Conservation (phyloP, 768 basidiomycete genomes). For the Kwoniella bestiolae region DNA sequence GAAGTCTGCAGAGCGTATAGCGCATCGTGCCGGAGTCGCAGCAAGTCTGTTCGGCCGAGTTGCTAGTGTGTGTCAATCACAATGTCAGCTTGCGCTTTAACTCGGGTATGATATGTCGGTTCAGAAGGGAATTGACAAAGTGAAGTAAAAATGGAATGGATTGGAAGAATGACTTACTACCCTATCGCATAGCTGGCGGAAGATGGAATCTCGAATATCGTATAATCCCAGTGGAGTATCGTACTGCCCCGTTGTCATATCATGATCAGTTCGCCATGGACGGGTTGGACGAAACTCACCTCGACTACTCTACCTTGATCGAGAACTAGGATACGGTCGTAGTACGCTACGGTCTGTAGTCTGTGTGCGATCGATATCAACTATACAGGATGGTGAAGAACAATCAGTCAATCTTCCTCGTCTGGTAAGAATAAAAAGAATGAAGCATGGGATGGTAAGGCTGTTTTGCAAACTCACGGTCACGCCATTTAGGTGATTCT, state of each 20-base stretch:
- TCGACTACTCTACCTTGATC: conserved; percentile 52
- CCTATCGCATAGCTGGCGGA: conserved; percentile 68
- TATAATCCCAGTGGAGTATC: conserved; percentile 45
- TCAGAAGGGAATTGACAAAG: too few relatives aligned
- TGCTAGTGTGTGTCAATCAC: too few relatives aligned
- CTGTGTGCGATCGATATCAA: conserved; percentile 46
- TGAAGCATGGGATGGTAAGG: too few relatives aligned
- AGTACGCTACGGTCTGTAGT: conserved; percentile 54
- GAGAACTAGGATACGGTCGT: conserved; percentile 56
- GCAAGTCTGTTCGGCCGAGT: conserved; percentile 11
- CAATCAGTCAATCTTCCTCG: too few relatives aligned
- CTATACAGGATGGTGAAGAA: conserved; percentile 3
- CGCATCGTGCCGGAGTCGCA: conserved; percentile 16
- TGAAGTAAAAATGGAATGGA: too few relatives aligned
- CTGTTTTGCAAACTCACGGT: conserved; percentile 34
- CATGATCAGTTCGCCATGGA: neutral
- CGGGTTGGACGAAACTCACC: conserved; percentile 17
- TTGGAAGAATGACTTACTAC: conserved; percentile 21
- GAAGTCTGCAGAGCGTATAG: conserved; percentile 13
- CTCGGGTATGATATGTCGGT: too few relatives aligned
- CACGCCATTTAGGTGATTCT: conserved; percentile 62
- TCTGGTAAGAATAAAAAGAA: too few relatives aligned
- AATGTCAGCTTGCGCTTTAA: too few relatives aligned
- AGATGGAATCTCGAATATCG: conserved; percentile 64
- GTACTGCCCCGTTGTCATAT: conserved; percentile 25